Base-by-base conservation (phyloP, 345 rosid genomes). In the Populus simonii region DNA sequence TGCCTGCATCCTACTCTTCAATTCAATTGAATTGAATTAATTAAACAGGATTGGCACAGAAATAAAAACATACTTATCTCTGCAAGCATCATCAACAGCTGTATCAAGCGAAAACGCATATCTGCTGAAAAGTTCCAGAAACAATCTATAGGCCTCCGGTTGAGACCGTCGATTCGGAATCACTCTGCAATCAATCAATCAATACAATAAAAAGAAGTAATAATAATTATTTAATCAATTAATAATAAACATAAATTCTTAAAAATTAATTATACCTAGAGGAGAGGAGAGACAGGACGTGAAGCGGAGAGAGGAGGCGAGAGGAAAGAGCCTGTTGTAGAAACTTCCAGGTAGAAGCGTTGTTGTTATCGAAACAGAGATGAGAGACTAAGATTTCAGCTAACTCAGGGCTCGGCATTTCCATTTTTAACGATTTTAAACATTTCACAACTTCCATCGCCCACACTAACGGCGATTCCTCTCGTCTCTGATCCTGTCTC, bases 61-160 rank as follows among this genome's bases (percentile, higher is more conserved):
- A 31, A 49, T 13, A 16, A 36, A 39, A 27, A 74, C 85, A 68
- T 73, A 89, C 92, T 79, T 82, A 13, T 71, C 74, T 81, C 78
- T 81, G 70, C 74, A 68, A 74, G 84, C 68, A 57, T 84, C 80
- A 27, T 83, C 35, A 31, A 72, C 47, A 22, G 73, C 39, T 0
- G 71, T 39, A 65, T 80, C 82, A 74, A 84, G 74, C 1, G 86
- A 81, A 57, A 90, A 81, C n/a, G 85, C 82, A 68, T 79, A 85
- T 43, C 84, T 86, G 53, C 79, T 43, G 10, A 90, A 62, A 68
- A 89, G 89, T 62, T 90, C 87, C 31, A 90, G 92, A 68, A 75
- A 90, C 59, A 89, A 85, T 55, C 92, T 79, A 71, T 76, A 87
- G 3, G 92, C 88, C 79, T 86, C 88, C 2, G 93, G 93, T 29